These are phyloP conservation scores for Aspergillus sergii DNA, from an alignment of 2,329 filamentous ascomycete genomes.

Conservation along the genomic window DNA sequence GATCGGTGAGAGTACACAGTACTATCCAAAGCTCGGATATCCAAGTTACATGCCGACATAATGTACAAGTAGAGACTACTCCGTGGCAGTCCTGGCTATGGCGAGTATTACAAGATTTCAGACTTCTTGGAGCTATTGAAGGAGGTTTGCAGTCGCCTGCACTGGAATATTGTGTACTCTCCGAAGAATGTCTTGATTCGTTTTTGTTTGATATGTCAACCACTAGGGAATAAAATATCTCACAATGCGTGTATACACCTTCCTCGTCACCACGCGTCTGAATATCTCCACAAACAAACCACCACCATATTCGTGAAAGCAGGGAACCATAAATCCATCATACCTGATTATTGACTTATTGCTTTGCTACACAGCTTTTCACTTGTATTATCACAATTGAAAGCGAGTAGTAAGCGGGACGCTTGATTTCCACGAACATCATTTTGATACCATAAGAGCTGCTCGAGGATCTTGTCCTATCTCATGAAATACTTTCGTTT, in stretches of 20 bases:
- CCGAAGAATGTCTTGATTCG: not conserved
- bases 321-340: not conserved
- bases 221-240: not conserved
- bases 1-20: not conserved
- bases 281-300: not conserved
- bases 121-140: not conserved
- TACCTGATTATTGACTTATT: too few species aligned
- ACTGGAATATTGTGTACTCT: not conserved
- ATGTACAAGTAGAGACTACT: too few species aligned
- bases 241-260: not conserved
- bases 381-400: not conserved
- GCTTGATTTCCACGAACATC: not conserved
- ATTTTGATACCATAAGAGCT: not conserved
- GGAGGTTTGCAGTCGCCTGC: not conserved
- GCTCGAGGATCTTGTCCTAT: not conserved
- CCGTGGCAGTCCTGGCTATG: not conserved
- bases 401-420: not conserved
- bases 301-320: not conserved
- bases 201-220: not conserved
- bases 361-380: not conserved
- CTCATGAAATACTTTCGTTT: not conserved
- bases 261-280: not conserved
- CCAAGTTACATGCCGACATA: not conserved
- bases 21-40: not conserved
- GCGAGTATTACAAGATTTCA: not conserved